Percentiles rank a stretch among this genome's conserved stretches.
These are phyloP conservation scores for Geosmithia flava DNA, from an alignment of 2,329 filamentous ascomycete species.

Conservation along the genomic window DNA sequence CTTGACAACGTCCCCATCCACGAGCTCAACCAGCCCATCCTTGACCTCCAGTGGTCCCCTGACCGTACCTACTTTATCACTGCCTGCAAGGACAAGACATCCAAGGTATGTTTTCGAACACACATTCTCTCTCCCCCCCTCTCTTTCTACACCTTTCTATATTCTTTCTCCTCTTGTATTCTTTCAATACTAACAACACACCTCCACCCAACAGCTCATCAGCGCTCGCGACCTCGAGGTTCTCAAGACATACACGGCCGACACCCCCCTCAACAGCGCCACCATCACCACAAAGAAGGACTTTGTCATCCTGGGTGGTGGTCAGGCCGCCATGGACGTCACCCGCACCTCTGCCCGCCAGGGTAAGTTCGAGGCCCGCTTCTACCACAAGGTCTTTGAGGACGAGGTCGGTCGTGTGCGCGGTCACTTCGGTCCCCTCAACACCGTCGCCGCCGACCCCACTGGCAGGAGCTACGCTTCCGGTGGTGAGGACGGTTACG, in stretches of 20 bases:
- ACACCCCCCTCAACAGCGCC: conserved; percentile 94
- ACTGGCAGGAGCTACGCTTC: conserved; percentile 86
- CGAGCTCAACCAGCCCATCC: conserved; percentile 72
- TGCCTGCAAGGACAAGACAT: conserved; percentile 92
- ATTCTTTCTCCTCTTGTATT: no score
- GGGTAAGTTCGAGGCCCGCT: conserved; percentile 97
- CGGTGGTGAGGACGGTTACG: conserved; percentile 96
- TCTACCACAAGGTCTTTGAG: conserved; percentile 99
- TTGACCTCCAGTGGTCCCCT: conserved; percentile 86
- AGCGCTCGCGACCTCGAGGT: conserved; percentile 77
- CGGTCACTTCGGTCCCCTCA: conserved; percentile 93
- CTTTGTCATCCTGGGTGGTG: conserved; percentile 94
- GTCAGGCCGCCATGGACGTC: conserved; percentile 97
- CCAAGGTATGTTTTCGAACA: conserved; percentile 49
- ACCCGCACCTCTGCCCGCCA: conserved; percentile 87
- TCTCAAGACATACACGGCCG: conserved; percentile 82
- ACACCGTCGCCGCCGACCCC: conserved; percentile 91
- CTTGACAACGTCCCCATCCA: conserved; percentile 73
- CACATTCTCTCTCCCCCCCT: background rate
- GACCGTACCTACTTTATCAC: conserved; percentile 99
- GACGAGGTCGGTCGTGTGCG: conserved; percentile 96
- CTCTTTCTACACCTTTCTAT: background rate
- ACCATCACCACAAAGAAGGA: conserved; percentile 92
- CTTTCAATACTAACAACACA: background rate
- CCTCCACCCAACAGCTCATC: conserved; percentile 46